Conservation (phyloP, 2,329 filamentous ascomycete genomes). For the Neopestalotiopsis sp. region DNA sequence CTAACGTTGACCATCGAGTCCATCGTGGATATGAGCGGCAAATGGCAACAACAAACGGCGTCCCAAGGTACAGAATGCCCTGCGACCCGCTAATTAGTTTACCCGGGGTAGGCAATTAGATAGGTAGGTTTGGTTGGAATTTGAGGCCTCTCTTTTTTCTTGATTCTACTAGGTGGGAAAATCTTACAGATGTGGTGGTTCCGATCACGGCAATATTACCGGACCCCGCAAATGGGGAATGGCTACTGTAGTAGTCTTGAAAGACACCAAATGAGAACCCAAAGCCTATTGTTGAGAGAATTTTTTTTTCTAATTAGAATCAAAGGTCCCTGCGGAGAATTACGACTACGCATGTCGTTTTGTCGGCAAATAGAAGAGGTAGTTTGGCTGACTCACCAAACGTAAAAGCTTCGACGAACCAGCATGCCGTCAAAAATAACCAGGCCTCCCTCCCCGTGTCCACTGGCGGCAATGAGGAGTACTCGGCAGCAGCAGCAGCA, state of each 20-base stretch:
- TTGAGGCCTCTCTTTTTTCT: background rate
- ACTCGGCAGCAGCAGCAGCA: no score
- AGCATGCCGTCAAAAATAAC: constrained; percentile 17
- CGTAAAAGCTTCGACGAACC: constrained; percentile 16
- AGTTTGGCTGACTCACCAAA: constrained; percentile 6
- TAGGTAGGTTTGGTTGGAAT: no score
- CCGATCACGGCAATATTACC: constrained; percentile 15
- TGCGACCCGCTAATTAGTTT: background rate
- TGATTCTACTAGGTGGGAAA: background rate
- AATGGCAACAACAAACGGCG: constrained; percentile 3
- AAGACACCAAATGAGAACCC: constrained; percentile 14
- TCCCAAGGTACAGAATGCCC: constrained; percentile 8
- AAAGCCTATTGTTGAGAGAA: background rate
- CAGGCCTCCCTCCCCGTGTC: constrained; percentile 12
- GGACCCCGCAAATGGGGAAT: constrained; percentile 7
- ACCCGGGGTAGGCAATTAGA: background rate
- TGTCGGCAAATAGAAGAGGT: background rate
- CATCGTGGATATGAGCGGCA: constrained; percentile 7
- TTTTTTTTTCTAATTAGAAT: background rate
- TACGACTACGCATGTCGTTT: background rate
- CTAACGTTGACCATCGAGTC: constrained; percentile 9
- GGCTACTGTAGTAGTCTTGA: constrained; percentile 12
- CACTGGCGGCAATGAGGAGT: constrained; percentile 11
- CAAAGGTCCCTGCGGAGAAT: background rate
- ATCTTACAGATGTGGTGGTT: constrained; percentile 9